These are phyloP conservation scores for Symbiodinium pilosum DNA, from an alignment of 73 alveolate species.

Conservation along the genomic window DNA sequence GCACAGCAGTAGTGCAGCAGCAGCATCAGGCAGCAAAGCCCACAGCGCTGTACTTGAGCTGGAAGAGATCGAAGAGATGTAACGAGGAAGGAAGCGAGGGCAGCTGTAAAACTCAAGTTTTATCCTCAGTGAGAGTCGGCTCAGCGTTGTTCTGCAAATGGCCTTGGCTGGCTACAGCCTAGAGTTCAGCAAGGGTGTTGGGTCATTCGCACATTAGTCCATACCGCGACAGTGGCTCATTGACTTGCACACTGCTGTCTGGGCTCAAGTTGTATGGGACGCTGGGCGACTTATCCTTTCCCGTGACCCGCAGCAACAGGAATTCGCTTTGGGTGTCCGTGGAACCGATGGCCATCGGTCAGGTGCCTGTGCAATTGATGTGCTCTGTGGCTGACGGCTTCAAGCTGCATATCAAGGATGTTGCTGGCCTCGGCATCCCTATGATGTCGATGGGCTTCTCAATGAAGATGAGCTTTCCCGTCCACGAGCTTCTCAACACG, in stretches of 20 bases:
- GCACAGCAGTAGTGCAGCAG: no score
- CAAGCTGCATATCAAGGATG: not conserved
- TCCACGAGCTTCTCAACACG: not conserved
- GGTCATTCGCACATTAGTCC: no score
- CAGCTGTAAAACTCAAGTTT: no score
- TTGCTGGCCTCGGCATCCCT: not conserved
- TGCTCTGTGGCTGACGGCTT: not conserved
- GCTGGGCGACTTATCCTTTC: slow-evolving; percentile 9
- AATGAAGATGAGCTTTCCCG: not conserved
- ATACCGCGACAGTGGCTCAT: not conserved
- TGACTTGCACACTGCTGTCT: no score
- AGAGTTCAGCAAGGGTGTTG: no score
- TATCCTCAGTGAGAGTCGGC: no score
- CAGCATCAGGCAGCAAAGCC: no score
- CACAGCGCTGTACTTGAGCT: no score
- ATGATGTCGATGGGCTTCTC: not conserved
- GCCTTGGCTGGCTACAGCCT: no score
- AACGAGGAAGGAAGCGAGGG: no score
- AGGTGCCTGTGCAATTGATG: not conserved
- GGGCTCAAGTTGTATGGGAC: not conserved
- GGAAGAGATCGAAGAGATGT: no score
- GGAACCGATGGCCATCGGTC: not conserved
- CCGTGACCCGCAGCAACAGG: not conserved
- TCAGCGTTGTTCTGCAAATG: no score
- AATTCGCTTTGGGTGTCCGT: not conserved